Evolutionary conservation across 257 asterid species (phyloP).

Genomic region (Capsicum pubescens): DNA sequence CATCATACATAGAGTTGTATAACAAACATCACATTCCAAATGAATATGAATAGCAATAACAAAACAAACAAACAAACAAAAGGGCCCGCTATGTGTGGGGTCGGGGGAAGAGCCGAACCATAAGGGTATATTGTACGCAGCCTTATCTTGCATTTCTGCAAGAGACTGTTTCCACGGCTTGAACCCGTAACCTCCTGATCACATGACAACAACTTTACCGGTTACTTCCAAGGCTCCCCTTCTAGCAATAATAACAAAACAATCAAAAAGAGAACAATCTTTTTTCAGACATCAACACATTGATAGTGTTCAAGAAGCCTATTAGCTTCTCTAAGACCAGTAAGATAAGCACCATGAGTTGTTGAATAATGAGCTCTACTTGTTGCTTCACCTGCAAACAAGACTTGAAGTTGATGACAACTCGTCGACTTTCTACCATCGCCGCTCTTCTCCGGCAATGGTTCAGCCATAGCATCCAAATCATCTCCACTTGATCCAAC

Average conservation of each 20-base stretch:
- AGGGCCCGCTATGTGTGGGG: no score
- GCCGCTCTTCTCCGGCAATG: slow-evolving; percentile 53
- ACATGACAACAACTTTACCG: no score
- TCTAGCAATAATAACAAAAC: not conserved
- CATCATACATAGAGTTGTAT: not conserved
- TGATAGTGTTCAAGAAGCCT: slow-evolving; percentile 85
- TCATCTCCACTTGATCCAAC: slow-evolving; percentile 86
- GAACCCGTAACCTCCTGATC: no score
- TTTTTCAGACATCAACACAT: slow-evolving; percentile 43
- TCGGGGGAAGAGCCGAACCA: no score
- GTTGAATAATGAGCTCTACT: slow-evolving; percentile 85
- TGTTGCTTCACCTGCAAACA: slow-evolving; percentile 95
- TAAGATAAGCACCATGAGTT: slow-evolving; percentile 89
- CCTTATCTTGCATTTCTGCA: no score
- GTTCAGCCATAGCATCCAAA: slow-evolving; percentile 52
- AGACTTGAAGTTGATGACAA: slow-evolving; percentile 57
- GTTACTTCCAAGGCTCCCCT: no score
- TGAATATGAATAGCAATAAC: not conserved
- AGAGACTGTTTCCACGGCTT: no score
- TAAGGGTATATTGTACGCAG: no score
- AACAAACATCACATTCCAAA: not conserved
- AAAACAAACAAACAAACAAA: not conserved
- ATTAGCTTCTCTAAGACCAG: slow-evolving; percentile 89
- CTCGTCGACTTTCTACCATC: not conserved
- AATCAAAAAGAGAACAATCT: not conserved